Evolutionary conservation across 1,139 yeast species (phyloP).

Genomic region (Blastobotrys capitulatus): DNA sequence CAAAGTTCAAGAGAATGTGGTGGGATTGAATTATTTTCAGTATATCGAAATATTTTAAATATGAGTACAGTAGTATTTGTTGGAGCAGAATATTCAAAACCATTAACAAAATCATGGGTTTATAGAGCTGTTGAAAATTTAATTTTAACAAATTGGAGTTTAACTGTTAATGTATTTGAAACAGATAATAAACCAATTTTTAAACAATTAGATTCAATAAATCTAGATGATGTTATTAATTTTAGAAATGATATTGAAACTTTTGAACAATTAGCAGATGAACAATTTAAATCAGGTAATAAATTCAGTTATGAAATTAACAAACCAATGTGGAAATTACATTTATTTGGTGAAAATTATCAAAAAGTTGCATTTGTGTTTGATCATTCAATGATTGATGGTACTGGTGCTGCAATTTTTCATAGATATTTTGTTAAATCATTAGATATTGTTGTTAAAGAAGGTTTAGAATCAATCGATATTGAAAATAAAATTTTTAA

Average conservation of each 20-base stretch:
- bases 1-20: conserved; percentile 8
- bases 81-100: conserved; percentile 6
- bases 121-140: conserved; percentile 7
- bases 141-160: conserved; percentile 1
- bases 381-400: conserved; percentile 24
- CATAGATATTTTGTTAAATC: conserved; percentile 17
- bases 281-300: not conserved
- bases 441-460: conserved; percentile 4
- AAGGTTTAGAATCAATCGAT: not conserved
- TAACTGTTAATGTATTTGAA: conserved; percentile 7
- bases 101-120: conserved; percentile 1
- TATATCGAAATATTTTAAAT: conserved; percentile 7
- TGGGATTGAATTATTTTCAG: conserved; percentile 14
- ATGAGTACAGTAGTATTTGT: conserved; percentile 12
- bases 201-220: not conserved
- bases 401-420: conserved; percentile 22
- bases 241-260: conserved; percentile 4
- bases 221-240: conserved; percentile 11
- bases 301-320: conserved; percentile 14
- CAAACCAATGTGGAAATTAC: conserved; percentile 21
- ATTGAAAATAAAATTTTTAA: not conserved
- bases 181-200: not conserved
- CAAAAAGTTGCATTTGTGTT: conserved; percentile 15
- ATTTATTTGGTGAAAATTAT: conserved; percentile 13
- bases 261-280: conserved; percentile 13